Evolutionary conservation across 768 basidiomycete genomes (phyloP).

Genomic region (Pleurotus eryngii): DNA sequence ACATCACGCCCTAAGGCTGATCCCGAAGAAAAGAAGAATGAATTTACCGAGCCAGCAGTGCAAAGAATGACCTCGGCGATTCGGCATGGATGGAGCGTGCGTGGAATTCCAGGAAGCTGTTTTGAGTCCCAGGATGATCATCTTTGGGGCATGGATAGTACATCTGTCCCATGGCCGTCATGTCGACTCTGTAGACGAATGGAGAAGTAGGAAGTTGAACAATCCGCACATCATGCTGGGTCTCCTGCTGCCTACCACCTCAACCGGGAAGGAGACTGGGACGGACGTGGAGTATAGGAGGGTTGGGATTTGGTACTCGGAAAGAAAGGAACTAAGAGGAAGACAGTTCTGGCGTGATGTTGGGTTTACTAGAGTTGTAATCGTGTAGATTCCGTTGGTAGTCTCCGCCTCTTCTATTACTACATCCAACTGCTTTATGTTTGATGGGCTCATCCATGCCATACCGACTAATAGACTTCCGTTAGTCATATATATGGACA

Average conservation of each 20-base stretch:
- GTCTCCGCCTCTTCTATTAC: too few species aligned
- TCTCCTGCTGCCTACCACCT: background rate
- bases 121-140: constrained; percentile 3
- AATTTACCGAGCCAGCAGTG: background rate
- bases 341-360: background rate
- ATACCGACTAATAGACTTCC: constrained; percentile 14
- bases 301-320: background rate
- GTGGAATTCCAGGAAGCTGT: constrained; percentile 1
- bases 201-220: background rate
- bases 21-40: background rate
- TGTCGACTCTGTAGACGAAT: too few species aligned
- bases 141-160: too few species aligned
- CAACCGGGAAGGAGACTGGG: background rate
- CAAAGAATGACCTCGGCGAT: background rate
- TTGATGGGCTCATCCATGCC: constrained; percentile 14
- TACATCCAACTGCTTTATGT: too few species aligned
- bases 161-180: too few species aligned
- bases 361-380: background rate
- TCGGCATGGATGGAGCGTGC: background rate
- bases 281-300: background rate
- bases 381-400: too few species aligned
- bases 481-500: background rate
- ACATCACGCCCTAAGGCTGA: background rate
- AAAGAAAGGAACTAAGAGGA: background rate
- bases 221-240: background rate